Base-by-base conservation (phyloP, 768 basidiomycete genomes). In the Macrocybe gigantea region DNA sequence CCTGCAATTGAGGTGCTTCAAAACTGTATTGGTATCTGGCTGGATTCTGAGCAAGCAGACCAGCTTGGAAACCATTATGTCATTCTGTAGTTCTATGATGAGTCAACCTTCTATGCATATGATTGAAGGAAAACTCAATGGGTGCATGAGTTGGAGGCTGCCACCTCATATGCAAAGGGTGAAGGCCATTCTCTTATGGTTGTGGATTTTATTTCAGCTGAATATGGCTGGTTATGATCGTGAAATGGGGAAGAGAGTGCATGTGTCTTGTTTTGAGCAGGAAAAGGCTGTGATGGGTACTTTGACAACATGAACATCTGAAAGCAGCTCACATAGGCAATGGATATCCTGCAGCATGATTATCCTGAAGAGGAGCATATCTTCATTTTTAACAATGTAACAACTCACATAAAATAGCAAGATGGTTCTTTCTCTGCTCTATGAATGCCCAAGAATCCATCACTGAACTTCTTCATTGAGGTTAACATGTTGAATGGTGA, bases 31-130 rank as follows among this genome's bases (percentile, higher is more conserved):
- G 42, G 43, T 2, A 6, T 9, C 5, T 57, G 41, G 49, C 60
- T 38, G 49, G 51, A 50, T 49, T 60, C 9, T 53, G 38, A 59
- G 50, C 38, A 47, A 38, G n/a, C 30, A 6, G 33, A 47, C 22
- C 10, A 32, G 1, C 41, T 36, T 10, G 22, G n/a, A 7, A 10
- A n/a, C 22, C 13, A 22, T 1, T 45, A 12, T 9, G 40, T 59
- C 14, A 54, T 62, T 6, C 44, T 58, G 4, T 62, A 56, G 58
- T 55, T 43, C 36, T 60, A 66, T 49, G 58, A 66, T 49, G 61
- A 69, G 50, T 65, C 64, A n/a, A 67, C 54, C 5, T 70, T 67
- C 50, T 66, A 67, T 56, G 66, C 60, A 34, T 53, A 70, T 56
- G 65, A 69, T 51, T 49, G 57, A 0, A 41, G 52, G 0, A 54